phyloP scores from a whole-genome alignment of 2,329 filamentous ascomycete genomes.

The Xylaria multiplex region DNA sequence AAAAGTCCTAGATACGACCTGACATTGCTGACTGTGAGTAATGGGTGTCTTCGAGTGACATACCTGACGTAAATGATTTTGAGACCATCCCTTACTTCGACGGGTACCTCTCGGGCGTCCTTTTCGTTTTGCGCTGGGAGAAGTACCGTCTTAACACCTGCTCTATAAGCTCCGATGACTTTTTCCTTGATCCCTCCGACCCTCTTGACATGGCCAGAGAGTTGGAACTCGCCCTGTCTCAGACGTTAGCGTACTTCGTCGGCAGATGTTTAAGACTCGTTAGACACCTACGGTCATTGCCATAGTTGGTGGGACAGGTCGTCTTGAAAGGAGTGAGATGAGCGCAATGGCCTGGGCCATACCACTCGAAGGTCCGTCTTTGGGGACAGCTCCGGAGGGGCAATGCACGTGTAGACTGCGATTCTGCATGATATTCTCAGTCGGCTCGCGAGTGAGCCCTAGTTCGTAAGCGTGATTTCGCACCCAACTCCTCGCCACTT shows the following conservation, averaged over 20 bases:
- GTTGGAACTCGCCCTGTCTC: slow-evolving; percentile 72
- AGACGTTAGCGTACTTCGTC: slow-evolving; percentile 39
- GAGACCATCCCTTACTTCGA: slow-evolving; percentile 86
- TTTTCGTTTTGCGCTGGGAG: slow-evolving; percentile 90
- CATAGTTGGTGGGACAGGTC: slow-evolving; percentile 87
- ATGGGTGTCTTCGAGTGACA: slow-evolving; percentile 49
- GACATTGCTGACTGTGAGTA: slow-evolving; percentile 7
- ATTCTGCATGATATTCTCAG: slow-evolving; percentile 94
- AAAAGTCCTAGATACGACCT: slow-evolving; percentile 25
- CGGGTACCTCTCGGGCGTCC: slow-evolving; percentile 88
- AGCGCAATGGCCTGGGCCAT: slow-evolving; percentile 94
- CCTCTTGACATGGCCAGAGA: slow-evolving; percentile 89
- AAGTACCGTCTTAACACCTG: slow-evolving; percentile 93
- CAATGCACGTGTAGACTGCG: slow-evolving; percentile 96
- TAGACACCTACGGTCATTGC: slow-evolving; percentile 82
- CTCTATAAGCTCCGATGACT: slow-evolving; percentile 89
- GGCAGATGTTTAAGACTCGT: slow-evolving; percentile 31
- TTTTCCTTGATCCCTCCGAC: slow-evolving; percentile 99
- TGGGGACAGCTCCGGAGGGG: slow-evolving; percentile 92
- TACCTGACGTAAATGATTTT: slow-evolving; percentile 91
- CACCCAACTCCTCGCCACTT: slow-evolving; percentile 96
- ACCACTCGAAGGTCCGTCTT: slow-evolving; percentile 88
- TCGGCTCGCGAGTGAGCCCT: slow-evolving; percentile 80
- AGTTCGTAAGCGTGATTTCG: slow-evolving; percentile 95
- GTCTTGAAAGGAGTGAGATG: slow-evolving; percentile 87